Evolutionary conservation across 371 early-diverging fungal species (phyloP), one percentile per base, ranked within the genome.

Genomic region (Syncephalis plumigaleata): DNA sequence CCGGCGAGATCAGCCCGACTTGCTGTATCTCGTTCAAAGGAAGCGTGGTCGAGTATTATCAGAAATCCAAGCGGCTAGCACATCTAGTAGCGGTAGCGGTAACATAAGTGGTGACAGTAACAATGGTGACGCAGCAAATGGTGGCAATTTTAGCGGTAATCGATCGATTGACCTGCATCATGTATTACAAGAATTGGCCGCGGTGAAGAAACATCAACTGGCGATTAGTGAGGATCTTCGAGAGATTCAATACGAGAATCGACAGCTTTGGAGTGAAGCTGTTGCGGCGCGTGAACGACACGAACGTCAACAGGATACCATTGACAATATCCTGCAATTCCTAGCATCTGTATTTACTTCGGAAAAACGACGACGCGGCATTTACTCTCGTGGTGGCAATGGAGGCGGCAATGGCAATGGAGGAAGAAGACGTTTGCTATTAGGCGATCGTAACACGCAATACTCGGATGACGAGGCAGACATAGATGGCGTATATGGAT

Each of bases 211-310:
- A 38, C 89, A 92, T 51, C 93, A 95, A 55, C 51, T 81, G 55
- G 81, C 82, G 21, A 87, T 95, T 52, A 83, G 83, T 53, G 56
- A 73, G 2, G 90, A 92, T 43, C 55, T 94, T 36, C 87, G 84
- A 59, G 75, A 67, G 27, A 76, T 95, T 22, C 91, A 95, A 52
- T 66, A 73, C 11, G 90, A 91, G 48, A 87, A 89, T 55, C 82
- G 85, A 54, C 53, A 77, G 17, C 61, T 95, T n/a, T 94, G 93
- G 95, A 75, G 72, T 44, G 90, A 92, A 52, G 77, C 83, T 0
- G 44, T 79, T 3, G 63, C 70, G 1, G 66, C 85, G 3, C 71
- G 84, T 16, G 83, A 87, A 38, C 64, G 84, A 16, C 77, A 87
- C 59, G 73, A 78, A 42, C 62, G 79, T 46, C 94, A 94, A 53